These are phyloP conservation scores for Drosera capensis DNA, from an alignment of 148 eudicot genomes.

Conservation along the genomic window DNA sequence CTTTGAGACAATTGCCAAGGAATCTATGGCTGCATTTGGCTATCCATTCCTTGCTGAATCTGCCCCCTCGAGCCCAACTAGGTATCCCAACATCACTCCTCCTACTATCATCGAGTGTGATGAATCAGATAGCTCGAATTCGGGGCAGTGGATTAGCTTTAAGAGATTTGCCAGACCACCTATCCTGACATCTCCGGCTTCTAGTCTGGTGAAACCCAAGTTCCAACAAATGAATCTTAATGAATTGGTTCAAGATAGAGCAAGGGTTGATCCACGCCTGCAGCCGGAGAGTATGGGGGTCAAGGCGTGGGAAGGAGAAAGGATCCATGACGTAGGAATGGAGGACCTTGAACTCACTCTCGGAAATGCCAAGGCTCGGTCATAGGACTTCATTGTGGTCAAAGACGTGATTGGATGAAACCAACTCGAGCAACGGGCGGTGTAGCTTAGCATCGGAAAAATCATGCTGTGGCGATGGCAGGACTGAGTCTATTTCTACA, in stretches of 20 bases:
- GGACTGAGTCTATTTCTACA: no score
- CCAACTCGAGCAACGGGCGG: not conserved
- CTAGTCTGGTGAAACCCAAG: slow-evolving; percentile 48
- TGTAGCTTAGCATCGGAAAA: not conserved
- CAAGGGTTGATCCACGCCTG: no score
- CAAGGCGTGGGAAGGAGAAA: slow-evolving; percentile 89
- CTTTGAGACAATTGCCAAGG: slow-evolving; percentile 55
- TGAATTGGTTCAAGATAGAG: not conserved
- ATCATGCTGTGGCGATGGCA: not conserved
- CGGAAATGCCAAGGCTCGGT: slow-evolving; percentile 46
- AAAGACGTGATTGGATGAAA: not conserved
- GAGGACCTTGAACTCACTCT: slow-evolving; percentile 96
- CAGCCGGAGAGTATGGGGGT: slow-evolving; percentile 41
- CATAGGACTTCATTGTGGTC: not conserved
- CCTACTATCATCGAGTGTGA: slow-evolving; percentile 88
- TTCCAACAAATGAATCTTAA: not conserved
- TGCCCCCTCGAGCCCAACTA: slow-evolving; percentile 81
- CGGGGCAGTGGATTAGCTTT: slow-evolving; percentile 83
- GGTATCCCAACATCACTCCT: slow-evolving; percentile 39
- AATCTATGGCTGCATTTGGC: slow-evolving; percentile 52
- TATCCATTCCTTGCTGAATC: slow-evolving; percentile 72
- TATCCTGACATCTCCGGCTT: slow-evolving; percentile 63
- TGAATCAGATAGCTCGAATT: slow-evolving; percentile 82
- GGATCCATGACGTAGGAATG: slow-evolving; percentile 77
- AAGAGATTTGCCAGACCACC: slow-evolving; percentile 48